Evolutionary conservation across 345 rosid species (phyloP), one percentile per base, ranked within the genome.

Genomic region (Eucalyptus globulus): DNA sequence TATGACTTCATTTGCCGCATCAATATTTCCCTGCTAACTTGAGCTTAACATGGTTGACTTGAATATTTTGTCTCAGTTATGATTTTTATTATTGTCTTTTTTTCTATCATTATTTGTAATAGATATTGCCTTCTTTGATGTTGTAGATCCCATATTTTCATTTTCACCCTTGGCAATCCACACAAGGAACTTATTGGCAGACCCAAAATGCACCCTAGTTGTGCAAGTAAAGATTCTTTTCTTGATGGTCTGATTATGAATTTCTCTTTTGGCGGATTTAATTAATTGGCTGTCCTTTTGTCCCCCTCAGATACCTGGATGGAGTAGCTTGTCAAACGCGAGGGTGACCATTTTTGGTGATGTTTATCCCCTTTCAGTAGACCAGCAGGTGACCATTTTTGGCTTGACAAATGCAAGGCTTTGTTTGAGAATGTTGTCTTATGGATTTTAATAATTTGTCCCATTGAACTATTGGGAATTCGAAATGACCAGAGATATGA

Each of bases 271-370:
- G 40, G 29, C 2, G 83, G 83, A 40, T 76, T 72, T 21, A 60
- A 54, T 87, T 40, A 90, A 89, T 43, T 93, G 91, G 93, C 87
- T 9, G 88, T 91, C 86, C 85, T 45, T 80, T 86, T 47, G 87
- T 91, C 88, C 11, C 11, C 80, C 87, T n/a, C 83, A 98, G 99
- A 95, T 98, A 91, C 99, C 99, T 43, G 99, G 99, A 89, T 97
- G 99, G 99, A 98, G 97, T 91, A 93, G 99, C 95, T 96, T 98
- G 93, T 98, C 99, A 50, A 98, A 97, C 93, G 99, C 99, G 87
- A 95, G 99, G 89, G 99, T 95, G 87, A 96, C 99, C 54, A 94
- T 98, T 26, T 98, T 98, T 91, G 99, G 99, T 2, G 99, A 98
- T 91, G 95, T 97, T 49, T 93, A 94, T 93, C 99, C 99, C 26